Evolutionary conservation across 225 moss, liverwort and hornwort genomes (phyloP), one percentile per base, ranked within the genome.

Genomic region (Antitrichia curtipendula): DNA sequence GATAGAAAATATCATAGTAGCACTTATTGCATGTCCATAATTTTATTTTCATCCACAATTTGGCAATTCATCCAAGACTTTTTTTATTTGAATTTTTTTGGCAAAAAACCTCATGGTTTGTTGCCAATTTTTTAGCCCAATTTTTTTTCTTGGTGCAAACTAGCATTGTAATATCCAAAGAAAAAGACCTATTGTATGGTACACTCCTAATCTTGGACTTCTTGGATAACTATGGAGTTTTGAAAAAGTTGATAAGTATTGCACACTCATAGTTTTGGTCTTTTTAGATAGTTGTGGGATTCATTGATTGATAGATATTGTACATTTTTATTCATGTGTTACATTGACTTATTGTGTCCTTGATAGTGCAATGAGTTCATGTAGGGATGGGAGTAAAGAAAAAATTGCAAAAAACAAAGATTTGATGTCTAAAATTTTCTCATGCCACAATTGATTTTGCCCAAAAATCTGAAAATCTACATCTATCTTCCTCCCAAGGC

Each of bases 241-340:
- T 40, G 23, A 0, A 5, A 36, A 65, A 19, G 1, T 47, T 47
- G 11, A 45, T 28, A 6, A 6, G 0, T 29, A 72, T 28, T 43
- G 16, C 5, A 70, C 5, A 70, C 5, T 15, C 3, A 25, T 0
- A 5, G 0, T 16, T 43, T 71, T 16, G 16, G 1, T 16, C 9
- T 27, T 43, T 7, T 9, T 9, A 1, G 4, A 69, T 13, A 40
- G 4, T 40, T 24, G 4, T 70, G 0, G 8, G 14, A 0, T 41
- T 41, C 16, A 43, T 71, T 71, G 1, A 1, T 71, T 73, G 29
- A 47, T 29, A 73, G 2, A 1, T 17, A 47, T 47, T 18, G 4
- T 1, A 47, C 47, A 47, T 7, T 72, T 70, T 16, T 24, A 19
- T 12, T 75, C 7, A 12, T 75, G 4, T 75, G 2, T 21, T 13